These are phyloP conservation scores for Pichia scutulata DNA, from an alignment of 805 yeast genomes.

Conservation along the genomic window DNA sequence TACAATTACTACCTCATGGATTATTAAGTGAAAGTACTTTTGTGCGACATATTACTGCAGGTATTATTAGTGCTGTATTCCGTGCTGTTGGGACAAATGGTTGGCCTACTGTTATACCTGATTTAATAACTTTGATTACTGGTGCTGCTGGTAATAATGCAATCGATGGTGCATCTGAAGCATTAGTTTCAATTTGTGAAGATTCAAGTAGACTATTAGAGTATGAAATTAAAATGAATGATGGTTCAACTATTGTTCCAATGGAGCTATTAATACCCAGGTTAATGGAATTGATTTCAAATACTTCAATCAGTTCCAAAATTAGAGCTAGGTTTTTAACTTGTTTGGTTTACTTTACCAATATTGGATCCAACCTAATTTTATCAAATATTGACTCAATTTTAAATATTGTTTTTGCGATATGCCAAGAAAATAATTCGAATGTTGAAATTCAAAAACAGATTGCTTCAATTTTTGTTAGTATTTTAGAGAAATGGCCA, in stretches of 20 bases:
- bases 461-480: constrained; percentile 69
- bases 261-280: constrained; percentile 58
- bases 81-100: constrained; percentile 52
- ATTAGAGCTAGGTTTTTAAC: constrained; percentile 55
- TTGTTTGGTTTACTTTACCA: constrained; percentile 71
- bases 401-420: constrained; percentile 52
- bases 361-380: constrained; percentile 59
- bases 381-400: constrained; percentile 58
- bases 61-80: constrained; percentile 77
- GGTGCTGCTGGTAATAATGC: constrained; percentile 36
- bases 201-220: constrained; percentile 68
- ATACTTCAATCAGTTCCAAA: constrained; percentile 42
- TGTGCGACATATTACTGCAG: constrained; percentile 84
- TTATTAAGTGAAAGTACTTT: constrained; percentile 47
- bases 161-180: constrained; percentile 72
- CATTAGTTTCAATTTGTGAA: constrained; percentile 84
- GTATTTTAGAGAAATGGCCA: constrained; percentile 67
- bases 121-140: constrained; percentile 54
- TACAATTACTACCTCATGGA: constrained; percentile 35
- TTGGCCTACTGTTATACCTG: constrained; percentile 74
- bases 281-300: constrained; percentile 44
- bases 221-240: constrained; percentile 51
- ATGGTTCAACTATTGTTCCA: constrained; percentile 34
- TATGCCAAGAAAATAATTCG: constrained; percentile 49
- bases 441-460: constrained; percentile 57